These are phyloP conservation scores for Apiospora kogelbergensis DNA, from an alignment of 2,329 filamentous ascomycete species.

Conservation along the genomic window DNA sequence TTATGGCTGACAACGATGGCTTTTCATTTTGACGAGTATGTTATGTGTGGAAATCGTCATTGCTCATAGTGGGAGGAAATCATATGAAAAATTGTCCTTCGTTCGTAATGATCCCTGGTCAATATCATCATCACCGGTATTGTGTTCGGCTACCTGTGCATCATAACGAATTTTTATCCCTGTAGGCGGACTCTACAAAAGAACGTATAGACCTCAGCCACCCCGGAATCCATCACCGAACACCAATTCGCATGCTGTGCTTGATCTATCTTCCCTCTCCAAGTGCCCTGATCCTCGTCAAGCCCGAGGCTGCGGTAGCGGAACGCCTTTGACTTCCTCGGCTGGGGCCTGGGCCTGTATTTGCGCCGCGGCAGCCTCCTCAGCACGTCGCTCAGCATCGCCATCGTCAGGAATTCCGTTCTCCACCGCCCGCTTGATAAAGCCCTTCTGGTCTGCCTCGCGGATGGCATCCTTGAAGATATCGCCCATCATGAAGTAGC, in stretches of 20 bases:
- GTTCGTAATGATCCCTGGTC: background rate
- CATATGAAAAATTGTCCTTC: constrained; percentile 1
- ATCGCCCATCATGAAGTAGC: constrained; percentile 29
- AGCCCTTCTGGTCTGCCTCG: constrained; percentile 24
- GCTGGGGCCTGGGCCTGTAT: background rate
- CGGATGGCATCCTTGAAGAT: constrained; percentile 25
- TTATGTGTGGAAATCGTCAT: background rate
- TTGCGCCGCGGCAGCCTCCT: background rate
- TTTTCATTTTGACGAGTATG: background rate
- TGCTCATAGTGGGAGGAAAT: background rate
- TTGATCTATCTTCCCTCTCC: too few relatives aligned
- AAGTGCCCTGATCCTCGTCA: background rate
- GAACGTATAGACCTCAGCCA: background rate
- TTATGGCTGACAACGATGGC: background rate
- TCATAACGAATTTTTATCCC: too few relatives aligned
- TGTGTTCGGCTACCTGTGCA: background rate
- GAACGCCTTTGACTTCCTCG: background rate
- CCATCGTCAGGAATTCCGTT: constrained; percentile 27
- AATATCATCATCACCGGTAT: background rate
- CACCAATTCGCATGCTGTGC: too few relatives aligned
- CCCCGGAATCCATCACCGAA: background rate
- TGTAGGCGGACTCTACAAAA: background rate
- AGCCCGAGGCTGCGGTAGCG: background rate
- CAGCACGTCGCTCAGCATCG: constrained; percentile 14
- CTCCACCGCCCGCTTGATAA: constrained; percentile 25